These are phyloP conservation scores for Juncus effusus DNA, from an alignment of 176 grass and related monocot species.

Conservation along the genomic window DNA sequence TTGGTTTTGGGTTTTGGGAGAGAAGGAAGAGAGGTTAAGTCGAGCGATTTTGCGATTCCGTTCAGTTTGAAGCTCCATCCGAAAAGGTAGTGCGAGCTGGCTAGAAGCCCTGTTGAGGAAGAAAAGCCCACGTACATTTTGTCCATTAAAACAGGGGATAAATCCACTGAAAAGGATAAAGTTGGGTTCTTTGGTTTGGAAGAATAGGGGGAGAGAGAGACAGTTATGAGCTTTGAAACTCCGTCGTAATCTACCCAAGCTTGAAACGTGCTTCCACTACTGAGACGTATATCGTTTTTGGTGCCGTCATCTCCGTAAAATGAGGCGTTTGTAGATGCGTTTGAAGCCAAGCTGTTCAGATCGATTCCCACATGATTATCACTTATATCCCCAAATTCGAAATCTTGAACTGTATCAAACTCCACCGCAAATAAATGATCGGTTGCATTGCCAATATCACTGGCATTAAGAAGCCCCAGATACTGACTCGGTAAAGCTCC, in stretches of 20 bases:
- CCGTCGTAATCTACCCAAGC: constrained; percentile 89
- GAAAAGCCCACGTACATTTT: constrained; percentile 77
- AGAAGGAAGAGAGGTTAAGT: constrained; percentile 46
- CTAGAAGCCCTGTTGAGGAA: constrained; percentile 54
- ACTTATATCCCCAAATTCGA: constrained; percentile 70
- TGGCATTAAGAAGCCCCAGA: constrained; percentile 54
- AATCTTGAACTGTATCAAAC: constrained; percentile 84
- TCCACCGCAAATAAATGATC: constrained; percentile 78
- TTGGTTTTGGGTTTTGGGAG: constrained; percentile 51
- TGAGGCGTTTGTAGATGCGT: constrained; percentile 47
- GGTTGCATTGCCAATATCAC: constrained; percentile 53
- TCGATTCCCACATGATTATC: constrained; percentile 83
- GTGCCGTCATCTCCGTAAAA: constrained; percentile 55
- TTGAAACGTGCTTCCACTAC: constrained; percentile 47
- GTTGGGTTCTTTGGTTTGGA: constrained; percentile 44
- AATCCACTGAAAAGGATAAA: constrained; percentile 51
- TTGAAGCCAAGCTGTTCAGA: constrained; percentile 52
- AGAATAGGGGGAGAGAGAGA: constrained; percentile 57
- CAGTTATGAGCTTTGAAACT: constrained; percentile 42
- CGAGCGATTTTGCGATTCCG: constrained; percentile 46
- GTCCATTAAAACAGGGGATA: constrained; percentile 57
- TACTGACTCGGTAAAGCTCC: constrained; percentile 56
- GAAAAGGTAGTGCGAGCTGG: constrained; percentile 59
- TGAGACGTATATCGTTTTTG: constrained; percentile 49
- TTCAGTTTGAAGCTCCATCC: constrained; percentile 73